Base-by-base conservation (phyloP, 371 early-diverging fungal genomes). In the Zopfochytrium polystomum region DNA sequence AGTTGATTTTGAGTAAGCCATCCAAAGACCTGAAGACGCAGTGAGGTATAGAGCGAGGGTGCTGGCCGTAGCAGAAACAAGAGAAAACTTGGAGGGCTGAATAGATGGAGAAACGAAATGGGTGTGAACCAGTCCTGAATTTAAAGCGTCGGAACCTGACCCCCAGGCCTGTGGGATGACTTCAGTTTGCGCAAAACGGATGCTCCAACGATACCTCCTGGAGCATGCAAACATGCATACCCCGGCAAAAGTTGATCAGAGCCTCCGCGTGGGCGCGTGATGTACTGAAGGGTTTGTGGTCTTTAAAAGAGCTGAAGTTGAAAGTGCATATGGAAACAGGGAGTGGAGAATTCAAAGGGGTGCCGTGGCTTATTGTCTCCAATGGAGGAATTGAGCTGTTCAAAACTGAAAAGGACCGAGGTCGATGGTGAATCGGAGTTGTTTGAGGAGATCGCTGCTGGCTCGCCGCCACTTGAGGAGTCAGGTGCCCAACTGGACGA, bases 91-190 rank as follows among this genome's bases (percentile, higher is more conserved):
- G 34, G 52, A 54, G 13, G 65, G 60, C 31, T 60, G 34, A 5
- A 65, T 30, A 6, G 53, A 15, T 9, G 65, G 31, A n/a, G 65
- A 60, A 48, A 65, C 60, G 3, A 55, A 50, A 50, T 65, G 65
- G 3, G 65, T 53, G 27, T 31, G 31, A 7, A 60, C 52, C 4
- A 65, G 60, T 4, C 55, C 59, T 1, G 38, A 25, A 9, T 59
- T 65, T 2, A 65, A 42, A 2, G 60, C 34, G 38, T 65, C 65
- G 11, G 60, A 59, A 15, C 65, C 65, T 6, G 65, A 60, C 0
- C 65, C 65, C 65, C 65, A 65, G 23, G 60, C 64, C 64, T 64
- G 32, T 11, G 15, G 18, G 3, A 26, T n/a, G n/a, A n/a, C n/a
- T 29, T 0, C 30, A 47, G 18, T 15, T 55, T 18, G n/a, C 6